Conservation (phyloP, 768 basidiomycete species). For the Boletus insuetus region DNA sequence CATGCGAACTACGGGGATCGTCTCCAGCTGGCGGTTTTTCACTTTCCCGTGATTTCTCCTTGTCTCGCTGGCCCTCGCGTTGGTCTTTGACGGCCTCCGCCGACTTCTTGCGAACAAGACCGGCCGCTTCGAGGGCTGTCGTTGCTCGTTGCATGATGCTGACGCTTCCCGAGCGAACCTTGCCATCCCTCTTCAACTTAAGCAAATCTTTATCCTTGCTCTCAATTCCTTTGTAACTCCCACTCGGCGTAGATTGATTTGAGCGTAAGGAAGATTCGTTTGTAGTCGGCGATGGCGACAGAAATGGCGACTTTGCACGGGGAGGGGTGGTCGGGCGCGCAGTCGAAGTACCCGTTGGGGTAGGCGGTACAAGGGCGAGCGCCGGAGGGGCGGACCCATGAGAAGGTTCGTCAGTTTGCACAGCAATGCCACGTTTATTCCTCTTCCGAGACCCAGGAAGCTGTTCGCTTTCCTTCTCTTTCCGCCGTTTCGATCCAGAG, state of each 20-base stretch:
- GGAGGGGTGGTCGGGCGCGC: constrained; percentile 50
- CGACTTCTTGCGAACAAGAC: constrained; percentile 80
- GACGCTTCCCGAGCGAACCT: constrained; percentile 82
- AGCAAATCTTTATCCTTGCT: constrained; percentile 44
- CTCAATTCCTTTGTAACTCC: constrained; percentile 52
- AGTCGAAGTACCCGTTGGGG: constrained; percentile 52
- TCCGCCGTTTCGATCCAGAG: constrained; percentile 30
- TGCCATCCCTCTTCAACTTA: constrained; percentile 53
- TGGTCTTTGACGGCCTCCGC: constrained; percentile 69
- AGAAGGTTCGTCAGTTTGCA: constrained; percentile 46
- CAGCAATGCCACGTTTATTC: constrained; percentile 29
- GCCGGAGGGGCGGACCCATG: constrained; percentile 47
- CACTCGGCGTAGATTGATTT: constrained; percentile 67
- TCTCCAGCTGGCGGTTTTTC: constrained; percentile 45
- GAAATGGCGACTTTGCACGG: constrained; percentile 47
- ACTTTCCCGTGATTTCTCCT: constrained; percentile 42
- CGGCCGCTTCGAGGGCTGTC: constrained; percentile 83
- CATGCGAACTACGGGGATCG: constrained; percentile 65
- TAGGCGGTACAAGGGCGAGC: constrained; percentile 73
- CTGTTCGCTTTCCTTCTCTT: constrained; percentile 27
- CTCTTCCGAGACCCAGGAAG: constrained; percentile 22
- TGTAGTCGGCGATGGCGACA: constrained; percentile 55
- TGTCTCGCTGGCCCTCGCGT: constrained; percentile 43
- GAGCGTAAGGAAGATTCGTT: constrained; percentile 53
- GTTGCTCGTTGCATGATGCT: constrained; percentile 96